A percentile compares a stretch with the other conserved stretches of the same genome.
Conservation (phyloP, 371 early-diverging fungal species). For the Mucor velutinosus region DNA sequence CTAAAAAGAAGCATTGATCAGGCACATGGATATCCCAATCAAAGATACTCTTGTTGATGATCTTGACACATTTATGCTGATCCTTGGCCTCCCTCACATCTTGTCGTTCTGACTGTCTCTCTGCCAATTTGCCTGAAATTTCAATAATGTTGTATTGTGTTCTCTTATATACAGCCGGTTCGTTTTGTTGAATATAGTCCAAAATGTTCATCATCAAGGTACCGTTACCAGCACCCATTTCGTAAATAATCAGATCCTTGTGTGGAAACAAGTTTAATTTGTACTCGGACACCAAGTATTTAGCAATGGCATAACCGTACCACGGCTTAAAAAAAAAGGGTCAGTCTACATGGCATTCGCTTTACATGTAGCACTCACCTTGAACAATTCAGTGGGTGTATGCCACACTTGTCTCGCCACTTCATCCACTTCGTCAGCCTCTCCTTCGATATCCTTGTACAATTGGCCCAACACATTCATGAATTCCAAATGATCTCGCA, state of each 20-base stretch:
- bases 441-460: conserved; percentile 82
- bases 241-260: conserved; percentile 79
- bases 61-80: conserved; percentile 56
- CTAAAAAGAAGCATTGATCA: conserved; percentile 84
- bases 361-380: conserved; percentile 45
- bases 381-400: conserved; percentile 95
- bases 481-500: conserved; percentile 84
- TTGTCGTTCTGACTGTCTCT: conserved; percentile 67
- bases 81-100: conserved; percentile 31
- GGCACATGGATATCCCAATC: conserved; percentile 74
- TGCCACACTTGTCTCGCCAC: conserved; percentile 93
- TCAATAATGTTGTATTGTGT: conserved; percentile 88
- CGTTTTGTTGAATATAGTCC: conserved; percentile 72
- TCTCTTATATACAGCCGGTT: conserved; percentile 74
- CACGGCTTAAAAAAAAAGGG: conserved; percentile 65
- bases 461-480: conserved; percentile 73
- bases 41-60: conserved; percentile 85
- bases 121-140: conserved; percentile 74
- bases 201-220: conserved; percentile 82
- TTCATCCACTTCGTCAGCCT: conserved; percentile 59
- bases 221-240: conserved; percentile 93
- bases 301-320: conserved; percentile 85
- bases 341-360: too few relatives aligned
- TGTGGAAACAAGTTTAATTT: conserved; percentile 54
- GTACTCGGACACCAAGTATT: conserved; percentile 78